These are phyloP conservation scores for Nothophaeocryptopus gaeumannii DNA, from an alignment of 2,329 filamentous ascomycete species.

Conservation along the genomic window DNA sequence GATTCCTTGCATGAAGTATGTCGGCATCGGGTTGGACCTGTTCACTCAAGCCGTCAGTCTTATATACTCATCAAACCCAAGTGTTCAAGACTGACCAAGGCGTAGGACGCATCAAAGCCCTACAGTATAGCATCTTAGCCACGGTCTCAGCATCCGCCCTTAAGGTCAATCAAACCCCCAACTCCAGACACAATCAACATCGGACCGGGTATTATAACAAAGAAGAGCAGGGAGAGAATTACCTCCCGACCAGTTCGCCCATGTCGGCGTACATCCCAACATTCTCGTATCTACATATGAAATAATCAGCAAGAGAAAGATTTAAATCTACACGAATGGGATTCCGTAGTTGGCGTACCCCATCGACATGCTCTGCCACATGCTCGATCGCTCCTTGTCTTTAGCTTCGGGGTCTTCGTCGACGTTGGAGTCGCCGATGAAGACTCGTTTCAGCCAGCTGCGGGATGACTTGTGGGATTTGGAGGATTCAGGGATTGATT, in stretches of 20 bases:
- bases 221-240: background rate
- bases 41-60: background rate
- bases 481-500: too few relatives aligned
- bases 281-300: background rate
- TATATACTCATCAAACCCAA: background rate
- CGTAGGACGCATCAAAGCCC: conserved; percentile 5
- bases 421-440: background rate
- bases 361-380: conserved; percentile 18
- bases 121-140: conserved; percentile 2
- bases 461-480: background rate
- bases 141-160: conserved; percentile 1
- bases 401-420: conserved; percentile 13
- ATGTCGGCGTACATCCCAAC: conserved; percentile 10
- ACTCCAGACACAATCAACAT: too few relatives aligned
- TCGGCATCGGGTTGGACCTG: background rate
- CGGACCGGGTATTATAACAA: background rate
- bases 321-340: background rate
- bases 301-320: background rate
- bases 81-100: conserved; percentile 3
- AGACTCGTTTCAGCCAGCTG: conserved; percentile 14
- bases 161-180: background rate
- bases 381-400: conserved; percentile 9
- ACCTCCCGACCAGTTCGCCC: conserved; percentile 13
- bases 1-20: background rate
- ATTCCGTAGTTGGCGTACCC: conserved; percentile 13